A percentile compares a stretch with the other conserved stretches of the same genome.
Evolutionary conservation across 2,329 filamentous ascomycete genomes (phyloP).

Genomic region (Onygenales sp.): DNA sequence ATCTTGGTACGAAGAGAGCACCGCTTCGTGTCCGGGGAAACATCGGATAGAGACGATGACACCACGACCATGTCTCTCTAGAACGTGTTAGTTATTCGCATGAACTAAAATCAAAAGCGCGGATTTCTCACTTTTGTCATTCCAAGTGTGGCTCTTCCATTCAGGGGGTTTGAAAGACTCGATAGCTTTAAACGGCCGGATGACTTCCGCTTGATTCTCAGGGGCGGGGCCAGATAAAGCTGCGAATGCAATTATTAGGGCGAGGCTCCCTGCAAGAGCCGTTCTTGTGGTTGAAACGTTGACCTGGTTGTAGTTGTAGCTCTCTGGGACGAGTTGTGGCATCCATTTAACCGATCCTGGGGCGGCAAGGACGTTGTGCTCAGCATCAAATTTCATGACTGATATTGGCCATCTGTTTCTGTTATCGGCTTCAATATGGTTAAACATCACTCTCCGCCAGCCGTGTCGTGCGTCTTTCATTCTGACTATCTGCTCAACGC

Average conservation of each 20-base stretch:
- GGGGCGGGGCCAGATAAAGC: slow-evolving; percentile 11
- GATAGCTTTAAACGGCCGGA: slow-evolving; percentile 2
- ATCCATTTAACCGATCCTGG: slow-evolving; percentile 11
- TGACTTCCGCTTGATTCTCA: background rate
- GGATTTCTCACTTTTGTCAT: slow-evolving; percentile 9
- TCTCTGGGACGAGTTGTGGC: slow-evolving; percentile 13
- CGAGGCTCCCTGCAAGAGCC: slow-evolving; percentile 12
- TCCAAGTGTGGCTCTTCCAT: slow-evolving; percentile 10
- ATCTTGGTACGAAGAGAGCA: background rate
- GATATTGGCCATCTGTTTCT: slow-evolving; percentile 5
- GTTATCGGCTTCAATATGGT: background rate
- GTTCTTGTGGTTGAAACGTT: background rate
- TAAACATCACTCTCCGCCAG: slow-evolving; percentile 11
- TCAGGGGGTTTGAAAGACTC: slow-evolving; percentile 9
- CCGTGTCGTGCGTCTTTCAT: background rate
- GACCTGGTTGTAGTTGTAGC: slow-evolving; percentile 6
- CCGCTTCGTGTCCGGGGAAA: background rate
- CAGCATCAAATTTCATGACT: slow-evolving; percentile 7
- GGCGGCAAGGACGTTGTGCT: slow-evolving; percentile 11
- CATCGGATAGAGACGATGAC: slow-evolving; percentile 10
- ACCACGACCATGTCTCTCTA: slow-evolving; percentile 7
- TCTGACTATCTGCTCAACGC: background rate
- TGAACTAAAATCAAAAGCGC: background rate
- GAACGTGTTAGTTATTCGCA: background rate
- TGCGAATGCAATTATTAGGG: slow-evolving; percentile 15